Evolutionary conservation across 495 filamentous ascomycete genomes (phyloP).

Genomic region (Penicillium verhagenii): DNA sequence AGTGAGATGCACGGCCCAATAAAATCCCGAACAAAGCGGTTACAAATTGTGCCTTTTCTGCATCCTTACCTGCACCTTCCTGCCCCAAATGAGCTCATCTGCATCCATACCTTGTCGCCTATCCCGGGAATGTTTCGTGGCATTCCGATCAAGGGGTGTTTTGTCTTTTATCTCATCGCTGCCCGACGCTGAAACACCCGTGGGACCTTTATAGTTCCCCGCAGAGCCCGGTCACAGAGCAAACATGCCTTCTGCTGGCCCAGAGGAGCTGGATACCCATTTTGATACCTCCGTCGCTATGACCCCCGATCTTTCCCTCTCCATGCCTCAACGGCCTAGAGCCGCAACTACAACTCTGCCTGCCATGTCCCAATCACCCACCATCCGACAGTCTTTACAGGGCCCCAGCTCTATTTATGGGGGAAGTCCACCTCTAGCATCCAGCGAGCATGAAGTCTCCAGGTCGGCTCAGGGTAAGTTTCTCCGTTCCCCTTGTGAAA

Average conservation of each 20-base stretch:
- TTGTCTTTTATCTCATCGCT: conserved; percentile 13
- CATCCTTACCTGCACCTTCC: background rate
- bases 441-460: conserved; percentile 54
- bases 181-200: conserved; percentile 10
- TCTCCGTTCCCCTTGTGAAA: background rate
- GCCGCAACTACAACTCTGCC: conserved; percentile 53
- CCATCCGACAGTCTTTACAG: conserved; percentile 47
- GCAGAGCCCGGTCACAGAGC: background rate
- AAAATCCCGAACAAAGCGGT: background rate
- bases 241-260: conserved; percentile 20
- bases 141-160: conserved; percentile 23
- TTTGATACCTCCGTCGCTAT: conserved; percentile 24
- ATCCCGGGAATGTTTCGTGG: conserved; percentile 20
- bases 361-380: conserved; percentile 39
- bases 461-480: conserved; percentile 55
- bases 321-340: conserved; percentile 48
- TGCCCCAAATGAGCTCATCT: conserved; percentile 3
- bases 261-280: conserved; percentile 17
- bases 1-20: background rate
- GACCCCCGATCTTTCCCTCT: conserved; percentile 60
- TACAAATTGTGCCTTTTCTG: background rate
- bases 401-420: conserved; percentile 43
- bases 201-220: conserved; percentile 13
- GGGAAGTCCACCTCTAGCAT: conserved; percentile 25
- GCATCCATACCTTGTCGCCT: background rate